Evolutionary conservation across 139 green algal genomes (phyloP), one percentile per base, ranked within the genome.

Genomic region (Chlorella sorokiniana): DNA sequence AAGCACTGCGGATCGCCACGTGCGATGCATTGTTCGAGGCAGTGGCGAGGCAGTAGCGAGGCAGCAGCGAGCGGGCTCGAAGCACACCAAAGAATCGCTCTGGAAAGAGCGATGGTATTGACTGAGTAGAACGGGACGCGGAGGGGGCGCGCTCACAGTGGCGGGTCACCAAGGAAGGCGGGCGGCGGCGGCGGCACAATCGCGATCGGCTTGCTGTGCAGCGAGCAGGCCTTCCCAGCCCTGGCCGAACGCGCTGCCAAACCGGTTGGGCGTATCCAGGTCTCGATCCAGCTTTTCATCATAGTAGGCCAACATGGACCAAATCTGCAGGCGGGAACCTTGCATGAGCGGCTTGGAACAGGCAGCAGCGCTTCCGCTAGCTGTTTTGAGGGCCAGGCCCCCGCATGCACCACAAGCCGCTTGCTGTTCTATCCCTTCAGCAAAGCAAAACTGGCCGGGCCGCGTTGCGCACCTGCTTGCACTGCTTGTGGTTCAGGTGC

Each of bases 401-500:
- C n/a, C n/a, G n/a, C n/a, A n/a, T n/a, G n/a, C n/a, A n/a, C n/a
- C n/a, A n/a, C n/a, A n/a, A n/a, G n/a, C n/a, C n/a, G 54, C 11
- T 27, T 63, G 54, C 27, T 16, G 54, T 27, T 31, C 8, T 27
- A 63, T 27, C 7, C 59, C 27, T 40, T n/a, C 48, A 9, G 65
- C 65, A 48, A 35, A 3, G 38, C 3, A 72, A 22, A 22, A 35
- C 37, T 3, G 22, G 1, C 5, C 38, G 3, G 22, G 67, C 40
- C 22, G 23, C 40, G 6, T 16, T 2, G n/a, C 45, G 20, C 37
- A 67, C 73, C 73, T 79, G 73, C 35, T 29, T 41, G 73, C 73
- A 79, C 73, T 79, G 73, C 37, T 51, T 68, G 25, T 29, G 35
- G 27, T 45, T 68, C 31, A 79, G 54, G 54, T 79, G 51, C 4